Evolutionary conservation across 1,284 basidiomycete species (phyloP), one percentile per base, ranked within the genome.

Genomic region (Boletus semigastroideus): DNA sequence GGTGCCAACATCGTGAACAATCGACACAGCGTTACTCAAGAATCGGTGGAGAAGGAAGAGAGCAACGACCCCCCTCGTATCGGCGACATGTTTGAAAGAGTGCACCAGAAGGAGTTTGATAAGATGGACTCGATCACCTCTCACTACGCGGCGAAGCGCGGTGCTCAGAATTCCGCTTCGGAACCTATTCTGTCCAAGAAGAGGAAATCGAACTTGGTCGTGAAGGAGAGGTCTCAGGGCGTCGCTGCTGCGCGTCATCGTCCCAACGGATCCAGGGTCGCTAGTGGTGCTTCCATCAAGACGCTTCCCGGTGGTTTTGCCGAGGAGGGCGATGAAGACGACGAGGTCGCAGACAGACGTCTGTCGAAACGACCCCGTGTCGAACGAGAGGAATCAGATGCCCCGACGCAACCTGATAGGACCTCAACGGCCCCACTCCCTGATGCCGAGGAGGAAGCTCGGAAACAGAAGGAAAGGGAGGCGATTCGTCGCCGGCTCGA

Each of bases 81-180:
- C 7, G 73, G 66, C 28, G 65, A 69, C 51, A 75, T 79, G 57
- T 91, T 90, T 61, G 76, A 83, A 20, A 77, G 76, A 58, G 64
- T 74, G 33, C 88, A 91, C 60, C 77, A 84, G 50, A 74, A 77
- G 36, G 77, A 79, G 51, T 90, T 90, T 62, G 71, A 70, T 48
- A 84, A 82, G 74, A 91, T 91, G 89, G 84, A 88, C 58, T 83
- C 87, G 4, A 90, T 91, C 59, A 75, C 81, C 20, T 75, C 63
- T 48, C 82, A 83, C 53, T 79, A 84, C 52, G 74, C 84, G 13
- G 81, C 78, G 45, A 75, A 75, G 42, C 75, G 79, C 25, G 65
- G 68, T 13, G 55, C 47, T 53, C 62, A 54, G 25, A 48, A 37
- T 17, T 48, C 45, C 1, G 36, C 27, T 50, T 22, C 56, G 4